Percentiles rank a stretch among this genome's conserved stretches.
phyloP scores from a whole-genome alignment of 768 basidiomycete genomes.

The Pleurotus platypus region DNA sequence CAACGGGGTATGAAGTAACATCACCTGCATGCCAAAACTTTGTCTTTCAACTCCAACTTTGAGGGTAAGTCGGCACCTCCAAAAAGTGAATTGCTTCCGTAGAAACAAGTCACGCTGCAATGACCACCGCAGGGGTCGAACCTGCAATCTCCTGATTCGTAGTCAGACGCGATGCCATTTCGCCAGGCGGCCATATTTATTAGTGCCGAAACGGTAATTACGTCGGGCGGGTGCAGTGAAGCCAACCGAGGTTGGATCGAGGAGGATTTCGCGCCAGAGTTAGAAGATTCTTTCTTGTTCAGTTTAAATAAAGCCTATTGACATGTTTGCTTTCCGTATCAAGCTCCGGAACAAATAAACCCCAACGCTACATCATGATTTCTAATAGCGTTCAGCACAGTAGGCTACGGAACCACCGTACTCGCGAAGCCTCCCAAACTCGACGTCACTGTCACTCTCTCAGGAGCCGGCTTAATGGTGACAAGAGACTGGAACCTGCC shows the following conservation, averaged over 20 bases:
- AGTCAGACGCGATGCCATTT: slow-evolving; percentile 95
- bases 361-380: too few relatives aligned
- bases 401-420: not conserved
- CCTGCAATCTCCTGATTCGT: slow-evolving; percentile 94
- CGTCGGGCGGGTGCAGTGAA: not conserved
- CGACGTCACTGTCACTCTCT: slow-evolving; percentile 13
- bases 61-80: too few relatives aligned
- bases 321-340: too few relatives aligned
- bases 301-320: too few relatives aligned
- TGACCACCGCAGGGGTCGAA: slow-evolving; percentile 89
- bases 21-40: too few relatives aligned
- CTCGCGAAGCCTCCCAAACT: slow-evolving; percentile 12
- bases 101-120: not conserved
- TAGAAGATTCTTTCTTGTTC: not conserved
- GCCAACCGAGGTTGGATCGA: not conserved
- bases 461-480: slow-evolving; percentile 14
- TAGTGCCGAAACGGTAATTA: not conserved
- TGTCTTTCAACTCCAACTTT: not conserved
- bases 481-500: slow-evolving; percentile 12
- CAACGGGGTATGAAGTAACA: too few relatives aligned
- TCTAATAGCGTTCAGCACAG: too few relatives aligned
- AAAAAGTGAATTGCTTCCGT: not conserved
- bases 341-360: too few relatives aligned
- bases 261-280: not conserved
- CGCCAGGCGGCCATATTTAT: slow-evolving; percentile 69